phyloP scores from a whole-genome alignment of 768 basidiomycete genomes.

The Tricholoma matsutake region DNA sequence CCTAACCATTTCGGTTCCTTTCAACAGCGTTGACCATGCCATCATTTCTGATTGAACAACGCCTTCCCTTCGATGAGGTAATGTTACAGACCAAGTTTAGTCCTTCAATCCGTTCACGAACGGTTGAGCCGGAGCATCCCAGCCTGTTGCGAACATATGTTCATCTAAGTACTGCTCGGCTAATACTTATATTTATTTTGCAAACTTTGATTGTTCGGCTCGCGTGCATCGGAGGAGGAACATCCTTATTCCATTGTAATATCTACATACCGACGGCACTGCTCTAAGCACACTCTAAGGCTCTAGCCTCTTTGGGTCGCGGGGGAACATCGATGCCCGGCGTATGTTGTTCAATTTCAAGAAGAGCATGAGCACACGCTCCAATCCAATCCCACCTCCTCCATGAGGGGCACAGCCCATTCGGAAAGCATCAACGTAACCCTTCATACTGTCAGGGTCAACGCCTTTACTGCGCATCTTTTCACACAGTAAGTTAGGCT shows the following conservation, averaged over 20 bases:
- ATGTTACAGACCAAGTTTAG: too few relatives aligned
- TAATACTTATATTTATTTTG: too few relatives aligned
- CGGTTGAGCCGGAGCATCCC: too few relatives aligned
- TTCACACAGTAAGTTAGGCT: conserved; percentile 73
- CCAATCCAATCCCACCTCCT: conserved; percentile 93
- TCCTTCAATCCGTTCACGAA: too few relatives aligned
- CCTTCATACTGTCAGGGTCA: conserved; percentile 88
- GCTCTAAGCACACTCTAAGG: conserved; percentile 46
- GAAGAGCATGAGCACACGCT: conserved; percentile 97
- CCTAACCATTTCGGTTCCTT: conserved; percentile 24
- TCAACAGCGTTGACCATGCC: conserved; percentile 19
- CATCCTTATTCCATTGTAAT: too few relatives aligned
- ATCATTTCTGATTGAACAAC: conserved; percentile 9
- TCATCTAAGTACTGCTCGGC: too few relatives aligned
- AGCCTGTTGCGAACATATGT: too few relatives aligned
- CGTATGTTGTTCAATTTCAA: conserved; percentile 95
- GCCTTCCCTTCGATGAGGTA: not conserved
- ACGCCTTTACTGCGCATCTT: conserved; percentile 87
- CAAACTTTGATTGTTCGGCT: too few relatives aligned
- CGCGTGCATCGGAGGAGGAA: too few relatives aligned
- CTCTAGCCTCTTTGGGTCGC: conserved; percentile 93
- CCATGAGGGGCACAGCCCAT: conserved; percentile 96
- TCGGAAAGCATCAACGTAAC: conserved; percentile 91
- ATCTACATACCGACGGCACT: too few relatives aligned
- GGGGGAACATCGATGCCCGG: conserved; percentile 89